Conservation (phyloP, 805 yeast genomes). For the Wickerhamiella cacticola region DNA sequence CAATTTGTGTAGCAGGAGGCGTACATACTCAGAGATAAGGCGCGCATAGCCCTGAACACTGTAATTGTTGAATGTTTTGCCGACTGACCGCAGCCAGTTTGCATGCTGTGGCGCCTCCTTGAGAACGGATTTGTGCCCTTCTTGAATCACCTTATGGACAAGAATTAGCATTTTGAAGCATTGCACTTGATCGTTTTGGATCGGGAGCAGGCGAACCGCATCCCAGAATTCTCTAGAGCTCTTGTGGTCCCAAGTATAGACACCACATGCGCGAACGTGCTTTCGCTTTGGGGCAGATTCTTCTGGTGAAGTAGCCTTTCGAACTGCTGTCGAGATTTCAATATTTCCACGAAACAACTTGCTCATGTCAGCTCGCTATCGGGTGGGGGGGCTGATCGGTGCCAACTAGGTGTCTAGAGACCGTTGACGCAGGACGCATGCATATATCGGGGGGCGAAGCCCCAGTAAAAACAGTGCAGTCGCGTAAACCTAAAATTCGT, state of each 20-base stretch:
- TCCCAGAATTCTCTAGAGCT: conserved; percentile 78
- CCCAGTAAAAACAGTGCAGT: too few species aligned
- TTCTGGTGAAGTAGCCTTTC: conserved; percentile 75
- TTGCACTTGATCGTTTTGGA: conserved; percentile 72
- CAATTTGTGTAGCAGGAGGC: conserved; percentile 57
- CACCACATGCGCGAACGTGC: conserved; percentile 91
- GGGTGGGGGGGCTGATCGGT: background rate
- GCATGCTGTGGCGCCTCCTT: conserved; percentile 68
- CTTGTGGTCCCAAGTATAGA: conserved; percentile 92
- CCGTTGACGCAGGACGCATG: too few species aligned
- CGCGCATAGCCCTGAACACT: conserved; percentile 41
- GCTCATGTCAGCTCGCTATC: conserved; percentile 18
- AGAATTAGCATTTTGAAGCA: conserved; percentile 74
- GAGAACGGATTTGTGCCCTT: conserved; percentile 83
- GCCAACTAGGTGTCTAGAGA: too few species aligned
- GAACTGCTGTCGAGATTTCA: conserved; percentile 40
- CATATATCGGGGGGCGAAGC: too few species aligned
- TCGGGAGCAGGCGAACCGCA: conserved; percentile 62
- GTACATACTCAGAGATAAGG: conserved; percentile 65
- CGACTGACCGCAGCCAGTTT: conserved; percentile 66
- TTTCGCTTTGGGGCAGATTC: conserved; percentile 91
- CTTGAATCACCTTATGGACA: conserved; percentile 88
- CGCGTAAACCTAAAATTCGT: too few species aligned
- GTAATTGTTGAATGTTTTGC: conserved; percentile 35
- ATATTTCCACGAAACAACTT: conserved; percentile 27